phyloP scores from a whole-genome alignment of 768 basidiomycete species.

The Filobasidium wieringae region DNA sequence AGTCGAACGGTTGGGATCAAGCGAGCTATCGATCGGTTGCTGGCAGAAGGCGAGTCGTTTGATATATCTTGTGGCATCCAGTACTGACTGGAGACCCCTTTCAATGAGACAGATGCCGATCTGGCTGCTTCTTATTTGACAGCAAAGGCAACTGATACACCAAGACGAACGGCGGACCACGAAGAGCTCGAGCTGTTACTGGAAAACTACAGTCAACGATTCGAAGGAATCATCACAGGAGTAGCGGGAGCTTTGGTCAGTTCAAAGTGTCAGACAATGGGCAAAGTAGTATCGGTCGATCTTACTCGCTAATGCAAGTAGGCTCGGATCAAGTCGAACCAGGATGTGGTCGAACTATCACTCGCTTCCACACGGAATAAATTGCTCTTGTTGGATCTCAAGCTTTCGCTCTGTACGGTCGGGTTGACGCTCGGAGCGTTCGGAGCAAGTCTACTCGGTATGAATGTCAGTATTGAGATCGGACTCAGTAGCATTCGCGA shows the following conservation, averaged over 20 bases:
- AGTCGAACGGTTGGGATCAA: neutral
- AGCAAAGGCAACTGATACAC: neutral
- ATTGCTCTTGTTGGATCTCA: neutral
- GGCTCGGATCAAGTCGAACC: neutral
- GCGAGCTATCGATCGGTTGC: neutral
- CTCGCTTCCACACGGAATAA: neutral
- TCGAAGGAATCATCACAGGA: neutral
- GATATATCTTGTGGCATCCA: neutral
- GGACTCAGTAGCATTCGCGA: too few species aligned
- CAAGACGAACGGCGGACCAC: neutral
- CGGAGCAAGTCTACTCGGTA: neutral
- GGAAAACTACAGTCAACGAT: slow-evolving; percentile 1
- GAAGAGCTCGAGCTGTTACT: neutral
- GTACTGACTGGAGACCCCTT: neutral
- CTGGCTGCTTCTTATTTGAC: neutral
- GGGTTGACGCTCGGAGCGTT: neutral
- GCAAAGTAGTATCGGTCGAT: too few species aligned
- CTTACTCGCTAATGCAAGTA: too few species aligned
- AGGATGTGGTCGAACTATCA: neutral
- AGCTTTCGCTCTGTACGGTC: neutral
- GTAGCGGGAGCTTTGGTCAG: neutral
- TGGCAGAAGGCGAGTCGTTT: neutral
- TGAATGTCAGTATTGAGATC: neutral
- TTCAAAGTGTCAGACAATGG: too few species aligned
- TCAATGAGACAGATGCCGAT: neutral